These are phyloP conservation scores for Erodium moschatum DNA, from an alignment of 441 rosid species.

Conservation along the genomic window DNA sequence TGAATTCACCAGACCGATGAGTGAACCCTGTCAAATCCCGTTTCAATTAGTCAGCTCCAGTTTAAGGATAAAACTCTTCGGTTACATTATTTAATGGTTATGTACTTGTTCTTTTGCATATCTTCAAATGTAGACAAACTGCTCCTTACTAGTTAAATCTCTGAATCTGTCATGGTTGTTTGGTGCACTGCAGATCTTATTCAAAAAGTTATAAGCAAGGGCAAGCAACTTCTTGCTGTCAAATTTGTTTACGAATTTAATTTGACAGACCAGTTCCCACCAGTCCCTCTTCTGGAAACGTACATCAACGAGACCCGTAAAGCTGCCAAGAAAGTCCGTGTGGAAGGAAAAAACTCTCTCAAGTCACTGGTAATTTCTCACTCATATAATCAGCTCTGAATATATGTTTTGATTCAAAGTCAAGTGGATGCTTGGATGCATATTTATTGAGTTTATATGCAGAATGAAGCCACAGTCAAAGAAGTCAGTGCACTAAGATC, in stretches of 20 bases:
- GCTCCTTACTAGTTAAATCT: background rate
- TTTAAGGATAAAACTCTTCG: too few relatives aligned
- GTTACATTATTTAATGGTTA: background rate
- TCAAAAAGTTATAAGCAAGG: constrained; percentile 40
- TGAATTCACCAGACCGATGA: background rate
- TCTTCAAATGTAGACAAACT: background rate
- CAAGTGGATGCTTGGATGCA: constrained; percentile 3
- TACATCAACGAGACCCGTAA: constrained; percentile 32
- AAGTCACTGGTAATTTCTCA: constrained; percentile 36
- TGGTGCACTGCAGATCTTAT: constrained; percentile 32
- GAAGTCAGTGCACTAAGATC: constrained; percentile 45
- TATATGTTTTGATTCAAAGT: constrained; percentile 9
- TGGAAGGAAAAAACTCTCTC: constrained; percentile 35
- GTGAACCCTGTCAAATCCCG: too few relatives aligned
- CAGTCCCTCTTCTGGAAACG: constrained; percentile 41
- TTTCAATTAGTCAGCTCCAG: too few relatives aligned
- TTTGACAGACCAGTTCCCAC: constrained; percentile 45
- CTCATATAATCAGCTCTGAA: background rate
- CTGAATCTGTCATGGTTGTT: constrained; percentile 10
- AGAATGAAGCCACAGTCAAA: constrained; percentile 48
- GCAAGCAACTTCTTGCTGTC: constrained; percentile 42
- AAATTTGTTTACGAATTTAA: constrained; percentile 50
- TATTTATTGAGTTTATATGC: constrained; percentile 20
- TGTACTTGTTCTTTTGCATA: background rate
- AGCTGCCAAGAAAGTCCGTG: constrained; percentile 26